Evolutionary conservation across 2,329 filamentous ascomycete genomes (phyloP).

Genomic region (Sporothrix schenckii): DNA sequence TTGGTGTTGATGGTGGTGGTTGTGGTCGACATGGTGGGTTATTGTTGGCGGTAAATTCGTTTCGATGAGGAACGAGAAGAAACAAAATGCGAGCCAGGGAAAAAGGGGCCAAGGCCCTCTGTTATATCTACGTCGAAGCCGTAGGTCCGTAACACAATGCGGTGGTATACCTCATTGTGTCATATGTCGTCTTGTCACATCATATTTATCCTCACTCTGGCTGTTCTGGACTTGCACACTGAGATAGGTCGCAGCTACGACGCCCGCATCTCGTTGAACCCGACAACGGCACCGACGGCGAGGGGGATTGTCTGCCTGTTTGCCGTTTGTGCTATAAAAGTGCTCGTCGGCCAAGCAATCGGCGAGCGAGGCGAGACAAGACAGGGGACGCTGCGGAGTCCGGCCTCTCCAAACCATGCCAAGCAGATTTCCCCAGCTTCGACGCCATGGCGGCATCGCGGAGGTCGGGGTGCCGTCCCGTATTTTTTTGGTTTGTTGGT

Average conservation of each 20-base stretch:
- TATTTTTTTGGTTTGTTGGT: not conserved
- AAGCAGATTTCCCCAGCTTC: not conserved
- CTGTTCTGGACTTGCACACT: not conserved
- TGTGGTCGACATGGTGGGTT: not conserved
- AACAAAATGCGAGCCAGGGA: not conserved
- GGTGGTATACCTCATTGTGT: slow-evolving; percentile 17
- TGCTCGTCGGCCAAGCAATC: not conserved
- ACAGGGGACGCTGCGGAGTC: not conserved
- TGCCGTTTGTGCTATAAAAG: not conserved
- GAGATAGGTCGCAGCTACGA: not conserved
- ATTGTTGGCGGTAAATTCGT: not conserved
- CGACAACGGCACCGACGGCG: slow-evolving; percentile 28
- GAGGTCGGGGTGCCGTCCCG: slow-evolving; percentile 4
- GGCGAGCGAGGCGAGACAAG: not conserved
- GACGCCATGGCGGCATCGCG: slow-evolving; percentile 7
- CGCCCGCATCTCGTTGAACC: not conserved
- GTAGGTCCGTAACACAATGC: not conserved
- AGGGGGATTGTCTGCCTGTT: not conserved
- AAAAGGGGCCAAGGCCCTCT: too few species aligned
- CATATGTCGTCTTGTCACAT: slow-evolving; percentile 28
- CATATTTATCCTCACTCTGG: slow-evolving; percentile 18
- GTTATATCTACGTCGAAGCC: not conserved
- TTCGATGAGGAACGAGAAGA: not conserved
- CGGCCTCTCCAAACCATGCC: not conserved
- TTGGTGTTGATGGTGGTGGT: slow-evolving; percentile 32